Conservation (phyloP, 108 stramenopile species). For the Nitzschia inconspicua region DNA sequence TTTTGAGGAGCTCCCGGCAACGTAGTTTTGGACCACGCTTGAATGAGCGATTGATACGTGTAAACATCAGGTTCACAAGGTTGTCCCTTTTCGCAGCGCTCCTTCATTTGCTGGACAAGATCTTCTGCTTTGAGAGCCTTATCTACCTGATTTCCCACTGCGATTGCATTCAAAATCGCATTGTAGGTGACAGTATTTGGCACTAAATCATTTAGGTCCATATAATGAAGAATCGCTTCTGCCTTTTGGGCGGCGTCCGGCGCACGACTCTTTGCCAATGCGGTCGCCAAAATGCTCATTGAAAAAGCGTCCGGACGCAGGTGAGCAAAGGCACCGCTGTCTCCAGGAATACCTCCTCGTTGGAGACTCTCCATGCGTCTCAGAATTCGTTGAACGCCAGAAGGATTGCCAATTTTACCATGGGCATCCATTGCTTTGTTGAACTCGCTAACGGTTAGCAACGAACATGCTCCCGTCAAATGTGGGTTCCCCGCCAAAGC, state of each 20-base stretch:
- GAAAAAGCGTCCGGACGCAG: conserved; percentile 27
- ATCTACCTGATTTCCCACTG: conserved; percentile 27
- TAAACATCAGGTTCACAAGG: conserved; percentile 29
- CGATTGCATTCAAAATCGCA: conserved; percentile 48
- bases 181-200: conserved; percentile 65
- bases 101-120: conserved; percentile 49
- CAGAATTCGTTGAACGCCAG: conserved; percentile 21
- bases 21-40: conserved; percentile 30
- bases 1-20: conserved; percentile 34
- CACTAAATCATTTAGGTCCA: conserved; percentile 48
- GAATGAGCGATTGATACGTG: conserved; percentile 33
- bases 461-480: background rate
- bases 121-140: conserved; percentile 37
- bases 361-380: conserved; percentile 23
- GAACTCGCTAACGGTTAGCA: conserved; percentile 14
- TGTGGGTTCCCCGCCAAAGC: conserved; percentile 22
- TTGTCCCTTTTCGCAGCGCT: conserved; percentile 25
- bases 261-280: conserved; percentile 33
- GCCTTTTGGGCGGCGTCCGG: conserved; percentile 39
- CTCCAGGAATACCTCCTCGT: background rate
- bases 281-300: conserved; percentile 29
- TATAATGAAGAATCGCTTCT: conserved; percentile 42
- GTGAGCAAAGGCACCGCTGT: conserved; percentile 8
- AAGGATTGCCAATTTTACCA: conserved; percentile 26
- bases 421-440: conserved; percentile 32